Base-by-base conservation (phyloP, 441 rosid species). In the Manihot esculenta region DNA sequence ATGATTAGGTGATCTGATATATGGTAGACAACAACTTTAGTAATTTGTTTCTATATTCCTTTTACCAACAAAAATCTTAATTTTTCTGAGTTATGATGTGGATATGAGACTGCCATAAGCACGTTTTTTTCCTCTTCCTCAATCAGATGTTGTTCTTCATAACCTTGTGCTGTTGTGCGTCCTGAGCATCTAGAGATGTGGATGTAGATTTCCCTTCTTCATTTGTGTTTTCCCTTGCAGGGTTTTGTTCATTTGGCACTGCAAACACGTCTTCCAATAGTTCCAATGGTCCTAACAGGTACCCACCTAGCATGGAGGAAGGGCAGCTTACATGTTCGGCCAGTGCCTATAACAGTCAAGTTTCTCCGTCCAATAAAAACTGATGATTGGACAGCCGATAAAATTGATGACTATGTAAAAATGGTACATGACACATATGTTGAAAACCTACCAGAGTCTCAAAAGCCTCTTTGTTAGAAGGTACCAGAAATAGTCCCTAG, bases 301-400 rank as follows among this genome's bases (percentile, higher is more conserved):
- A 82, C 88, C 17, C 88, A 85, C 70, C 70, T 8, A n/a, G 92
- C 92, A 18, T 87, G 89, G 89, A 82, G 85, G 64, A 87, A 87
- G 47, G 88, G 88, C 64, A 71, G 84, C 74, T 72, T 84, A 49
- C 87, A 35, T 15, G 78, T 85, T 13, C 81, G 88, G n/a, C 87
- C 89, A 3, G 77, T 81, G 15, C 84, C 89, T 15, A 76, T 85
- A 69, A 61, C 80, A 5, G 84, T 85, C 44, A 84, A 69, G 72
- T 85, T 66, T 74, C 89, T 87, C 58, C 80, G 69, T 60, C 89
- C 87, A 0, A 80, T 87, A 56, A 83, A 30, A 55, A 84, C 87
- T 2, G 79, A 75, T 1, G 62, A 76, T 44, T 87, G 89, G 89
- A 75, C 80, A 1, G 83, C 63, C 0, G 85, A 83, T 44, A 81